phyloP scores from a whole-genome alignment of 1,284 basidiomycete genomes.

The Tylopilus sp. region DNA sequence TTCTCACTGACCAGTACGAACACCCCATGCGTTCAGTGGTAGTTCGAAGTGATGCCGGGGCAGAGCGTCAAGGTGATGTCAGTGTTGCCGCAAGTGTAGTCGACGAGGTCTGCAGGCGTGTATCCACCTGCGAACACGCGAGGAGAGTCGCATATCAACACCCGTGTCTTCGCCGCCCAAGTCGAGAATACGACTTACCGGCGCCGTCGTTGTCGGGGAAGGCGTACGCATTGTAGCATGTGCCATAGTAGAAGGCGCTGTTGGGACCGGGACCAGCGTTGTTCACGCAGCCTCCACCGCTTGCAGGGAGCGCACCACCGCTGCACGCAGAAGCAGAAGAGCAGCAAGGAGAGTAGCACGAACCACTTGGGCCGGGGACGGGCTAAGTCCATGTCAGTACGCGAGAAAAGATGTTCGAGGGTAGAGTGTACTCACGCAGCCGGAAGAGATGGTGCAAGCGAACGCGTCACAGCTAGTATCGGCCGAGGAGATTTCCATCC shows the following conservation, averaged over 20 bases:
- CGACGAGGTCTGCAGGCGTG: conserved; percentile 29
- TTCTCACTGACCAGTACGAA: not conserved
- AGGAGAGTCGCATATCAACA: not conserved
- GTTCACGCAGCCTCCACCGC: conserved; percentile 31
- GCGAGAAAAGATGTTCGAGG: not conserved
- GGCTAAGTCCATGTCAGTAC: conserved; percentile 21
- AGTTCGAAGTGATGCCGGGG: conserved; percentile 29
- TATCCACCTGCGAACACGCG: conserved; percentile 12
- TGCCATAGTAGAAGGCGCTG: conserved; percentile 31
- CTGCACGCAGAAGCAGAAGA: conserved; percentile 25
- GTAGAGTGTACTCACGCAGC: conserved; percentile 23
- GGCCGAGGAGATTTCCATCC: conserved; percentile 36
- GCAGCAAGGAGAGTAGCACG: conserved; percentile 34
- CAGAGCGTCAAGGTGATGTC: conserved; percentile 36
- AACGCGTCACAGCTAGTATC: conserved; percentile 29
- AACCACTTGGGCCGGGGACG: conserved; percentile 26
- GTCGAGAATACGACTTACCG: conserved; percentile 11
- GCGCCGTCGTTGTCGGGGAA: conserved; percentile 37
- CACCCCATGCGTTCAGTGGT: conserved; percentile 1
- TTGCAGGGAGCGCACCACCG: conserved; percentile 28
- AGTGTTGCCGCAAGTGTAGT: conserved; percentile 33
- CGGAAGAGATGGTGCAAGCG: conserved; percentile 32
- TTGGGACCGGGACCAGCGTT: conserved; percentile 33
- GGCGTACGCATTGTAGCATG: conserved; percentile 32
- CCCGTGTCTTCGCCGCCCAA: not conserved